A percentile compares a stretch with the other conserved stretches of the same genome.
Evolutionary conservation across 2,329 filamentous ascomycete species (phyloP).

Genomic region (Bipolaris gigantea): DNA sequence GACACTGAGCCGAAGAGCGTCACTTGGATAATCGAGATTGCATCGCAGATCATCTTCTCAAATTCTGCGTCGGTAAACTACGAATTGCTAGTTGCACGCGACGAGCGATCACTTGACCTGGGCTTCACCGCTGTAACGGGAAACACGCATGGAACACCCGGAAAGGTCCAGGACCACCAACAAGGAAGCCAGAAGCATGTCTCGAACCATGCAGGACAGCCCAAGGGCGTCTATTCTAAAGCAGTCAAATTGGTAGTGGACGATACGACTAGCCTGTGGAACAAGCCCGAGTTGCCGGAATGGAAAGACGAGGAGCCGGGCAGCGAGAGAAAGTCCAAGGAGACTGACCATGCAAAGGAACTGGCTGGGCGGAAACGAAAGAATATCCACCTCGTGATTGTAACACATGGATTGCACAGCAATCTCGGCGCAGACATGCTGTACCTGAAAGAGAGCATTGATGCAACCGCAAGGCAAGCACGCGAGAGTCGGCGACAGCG

Average conservation of each 20-base stretch:
- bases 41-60: conserved; percentile 94
- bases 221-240: conserved; percentile 79
- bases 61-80: conserved; percentile 83
- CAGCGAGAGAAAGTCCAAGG: conserved; percentile 26
- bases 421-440: conserved; percentile 97
- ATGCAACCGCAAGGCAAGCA: conserved; percentile 75
- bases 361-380: conserved; percentile 60
- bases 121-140: conserved; percentile 61
- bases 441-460: conserved; percentile 95
- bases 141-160: conserved; percentile 54
- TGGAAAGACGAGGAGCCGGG: conserved; percentile 51
- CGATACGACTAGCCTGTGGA: conserved; percentile 89
- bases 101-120: conserved; percentile 78
- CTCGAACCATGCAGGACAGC: conserved; percentile 61
- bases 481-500: conserved; percentile 68
- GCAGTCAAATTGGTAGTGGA: conserved; percentile 79
- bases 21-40: conserved; percentile 87
- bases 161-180: conserved; percentile 76
- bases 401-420: conserved; percentile 94
- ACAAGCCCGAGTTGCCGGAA: conserved; percentile 79
- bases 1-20: conserved; percentile 56
- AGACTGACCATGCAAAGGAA: conserved; percentile 23
- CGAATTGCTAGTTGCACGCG: conserved; percentile 81
- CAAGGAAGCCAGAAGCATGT: conserved; percentile 59
- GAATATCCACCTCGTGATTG: conserved; percentile 84